These are phyloP conservation scores for Brassica nigra DNA, from an alignment of 345 rosid species.

Conservation along the genomic window DNA sequence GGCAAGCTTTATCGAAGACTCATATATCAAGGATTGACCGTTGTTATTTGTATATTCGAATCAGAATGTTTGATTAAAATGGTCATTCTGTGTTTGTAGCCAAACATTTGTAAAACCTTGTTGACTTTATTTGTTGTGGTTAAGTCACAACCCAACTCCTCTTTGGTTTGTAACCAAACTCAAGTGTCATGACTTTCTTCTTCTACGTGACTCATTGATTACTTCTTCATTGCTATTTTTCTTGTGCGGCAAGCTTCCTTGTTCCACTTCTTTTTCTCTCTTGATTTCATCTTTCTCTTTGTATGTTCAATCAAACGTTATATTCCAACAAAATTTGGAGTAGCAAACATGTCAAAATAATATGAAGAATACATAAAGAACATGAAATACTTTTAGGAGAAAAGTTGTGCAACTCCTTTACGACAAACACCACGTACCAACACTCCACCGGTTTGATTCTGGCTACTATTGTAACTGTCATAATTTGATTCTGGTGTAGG, in stretches of 20 bases:
- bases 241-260: neutral
- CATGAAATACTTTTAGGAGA: constrained; percentile 19
- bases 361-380: too few relatives aligned
- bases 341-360: neutral
- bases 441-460: constrained; percentile 47
- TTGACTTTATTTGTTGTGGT: neutral
- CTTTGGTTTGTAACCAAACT: neutral
- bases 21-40: neutral
- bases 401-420: constrained; percentile 61
- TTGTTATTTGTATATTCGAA: too few relatives aligned
- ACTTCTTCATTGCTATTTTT: neutral
- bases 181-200: too few relatives aligned
- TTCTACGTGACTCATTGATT: neutral
- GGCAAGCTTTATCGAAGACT: neutral
- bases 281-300: neutral
- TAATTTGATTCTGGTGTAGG: constrained; percentile 42
- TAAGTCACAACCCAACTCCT: neutral
- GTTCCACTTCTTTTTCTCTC: neutral
- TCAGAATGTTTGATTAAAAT: neutral
- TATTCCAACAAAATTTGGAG: neutral
- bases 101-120: neutral
- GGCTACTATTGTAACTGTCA: constrained; percentile 31
- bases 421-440: constrained; percentile 78
- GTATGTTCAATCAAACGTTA: too few relatives aligned
- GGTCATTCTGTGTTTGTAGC: neutral